A percentile compares a stretch with the other conserved stretches of the same genome.
phyloP scores from a whole-genome alignment of 139 green algal species.

The Chlorella sorokiniana region DNA sequence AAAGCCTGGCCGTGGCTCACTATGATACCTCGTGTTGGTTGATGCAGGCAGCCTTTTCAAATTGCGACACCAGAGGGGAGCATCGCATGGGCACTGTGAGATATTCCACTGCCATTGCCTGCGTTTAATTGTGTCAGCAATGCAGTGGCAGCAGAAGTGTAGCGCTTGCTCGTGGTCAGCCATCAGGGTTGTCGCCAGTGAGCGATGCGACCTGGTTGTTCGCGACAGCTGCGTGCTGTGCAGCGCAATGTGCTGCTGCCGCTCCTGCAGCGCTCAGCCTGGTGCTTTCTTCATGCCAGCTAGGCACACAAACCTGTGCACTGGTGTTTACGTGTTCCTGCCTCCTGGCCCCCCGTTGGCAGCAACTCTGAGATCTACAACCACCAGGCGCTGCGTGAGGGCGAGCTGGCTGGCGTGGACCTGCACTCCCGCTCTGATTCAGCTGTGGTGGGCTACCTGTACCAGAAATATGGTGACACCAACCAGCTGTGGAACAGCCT shows the following conservation, averaged over 20 bases:
- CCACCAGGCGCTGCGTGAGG: slow-evolving; percentile 52
- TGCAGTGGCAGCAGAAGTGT: neutral
- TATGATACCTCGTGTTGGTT: neutral
- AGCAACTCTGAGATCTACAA: slow-evolving; percentile 84
- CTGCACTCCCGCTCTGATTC: slow-evolving; percentile 65
- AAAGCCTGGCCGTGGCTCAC: neutral
- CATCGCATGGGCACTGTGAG: slow-evolving; percentile 70
- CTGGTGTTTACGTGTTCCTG: neutral
- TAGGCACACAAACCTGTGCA: too few relatives aligned
- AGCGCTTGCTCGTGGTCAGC: neutral
- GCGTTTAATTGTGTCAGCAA: neutral
- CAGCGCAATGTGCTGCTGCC: neutral
- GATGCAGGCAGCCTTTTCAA: slow-evolving; percentile 69
- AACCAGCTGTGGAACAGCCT: slow-evolving; percentile 80
- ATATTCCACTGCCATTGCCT: too few relatives aligned
- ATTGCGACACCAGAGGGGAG: slow-evolving; percentile 59
- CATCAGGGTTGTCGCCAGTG: too few relatives aligned
- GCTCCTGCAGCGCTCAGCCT: too few relatives aligned
- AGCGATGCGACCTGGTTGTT: too few relatives aligned
- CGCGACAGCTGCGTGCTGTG: too few relatives aligned
- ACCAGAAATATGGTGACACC: slow-evolving; percentile 70
- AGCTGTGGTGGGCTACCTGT: slow-evolving; percentile 59
- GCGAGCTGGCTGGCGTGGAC: slow-evolving; percentile 48
- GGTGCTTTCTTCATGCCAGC: neutral
- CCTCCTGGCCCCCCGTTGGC: neutral